Evolutionary conservation across 306 rosid species (phyloP).

Genomic region (Nissolia schottii): DNA sequence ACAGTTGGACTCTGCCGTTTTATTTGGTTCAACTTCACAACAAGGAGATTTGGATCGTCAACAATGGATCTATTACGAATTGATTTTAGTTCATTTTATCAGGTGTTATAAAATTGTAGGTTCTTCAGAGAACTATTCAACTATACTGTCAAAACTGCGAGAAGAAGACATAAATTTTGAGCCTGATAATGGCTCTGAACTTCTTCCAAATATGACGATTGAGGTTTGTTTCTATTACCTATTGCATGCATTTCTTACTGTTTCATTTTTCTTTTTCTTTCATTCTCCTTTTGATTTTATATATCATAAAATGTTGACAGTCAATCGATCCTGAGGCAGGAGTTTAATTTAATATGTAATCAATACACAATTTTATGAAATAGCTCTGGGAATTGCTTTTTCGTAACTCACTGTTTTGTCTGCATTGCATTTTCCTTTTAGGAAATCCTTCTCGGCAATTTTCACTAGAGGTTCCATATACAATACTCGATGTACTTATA

Average conservation of each 20-base stretch:
- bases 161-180: slow-evolving; percentile 71
- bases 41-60: slow-evolving; percentile 1
- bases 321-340: background rate
- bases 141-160: slow-evolving; percentile 62
- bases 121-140: slow-evolving; percentile 72
- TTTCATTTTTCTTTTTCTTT: slow-evolving; percentile 25
- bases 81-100: slow-evolving; percentile 30
- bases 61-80: background rate
- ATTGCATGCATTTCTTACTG: background rate
- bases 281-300: slow-evolving; percentile 15
- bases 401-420: background rate
- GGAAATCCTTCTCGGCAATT: background rate
- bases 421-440: background rate
- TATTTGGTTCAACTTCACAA: slow-evolving; percentile 16
- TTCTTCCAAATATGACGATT: slow-evolving; percentile 63
- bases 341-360: background rate
- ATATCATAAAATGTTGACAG: background rate
- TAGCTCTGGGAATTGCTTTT: background rate
- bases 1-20: background rate
- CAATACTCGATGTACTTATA: no score
- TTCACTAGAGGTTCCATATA: background rate
- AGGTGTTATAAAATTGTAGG: slow-evolving; percentile 85
- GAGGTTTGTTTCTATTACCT: slow-evolving; percentile 52
- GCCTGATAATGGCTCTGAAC: slow-evolving; percentile 90
- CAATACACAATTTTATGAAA: slow-evolving; percentile 5